Base-by-base conservation (phyloP, 331 rosid species). In the Malus hybrid region DNA sequence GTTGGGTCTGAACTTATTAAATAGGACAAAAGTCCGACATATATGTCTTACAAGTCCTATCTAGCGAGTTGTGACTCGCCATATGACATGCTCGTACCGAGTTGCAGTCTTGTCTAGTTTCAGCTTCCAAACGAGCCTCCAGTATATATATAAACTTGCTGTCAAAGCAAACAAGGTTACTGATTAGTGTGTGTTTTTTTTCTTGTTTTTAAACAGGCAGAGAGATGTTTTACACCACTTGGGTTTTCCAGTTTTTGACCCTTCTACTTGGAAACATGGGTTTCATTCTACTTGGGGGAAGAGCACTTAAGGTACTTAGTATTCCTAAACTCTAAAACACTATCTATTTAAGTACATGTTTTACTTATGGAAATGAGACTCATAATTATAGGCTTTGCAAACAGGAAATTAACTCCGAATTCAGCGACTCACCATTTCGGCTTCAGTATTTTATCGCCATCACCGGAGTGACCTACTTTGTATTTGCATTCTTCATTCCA, bases 181-280 rank as follows among this genome's bases (percentile, higher is more conserved):
- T 54, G 8, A 52, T 14, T 65, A 20, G 44, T 10, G 8, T 27
- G 4, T 31, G 61, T 10, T 48, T 9, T 55, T 7, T 24, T 42
- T 42, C 11, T 27, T 69, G 19, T 24, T 44, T 36, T 57, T 14
- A 10, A 9, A n/a, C 28, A 88, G 93, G 93, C 29, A 81, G 72
- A 20, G 55, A 80, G n/a, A 73, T 86, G 89, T 86, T 81, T 71
- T 77, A 76, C 70, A 8, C 77, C 72, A 88, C 93, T 10, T 88
- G 90, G 93, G 71, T 42, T 79, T 75, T 69, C 33, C 93, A 88
- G 63, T 86, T 82, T 72, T 42, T 81, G 18, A 85, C 86, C 68
- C 83, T 88, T 55, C 82, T 86, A 56, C 87, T 88, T 52, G 87
- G 77, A 62, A 86, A 88, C 28, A 88, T 83, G 93, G 93, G 93